Base-by-base conservation (phyloP, 495 filamentous ascomycete genomes). In the Aspergillus nanangensis region DNA sequence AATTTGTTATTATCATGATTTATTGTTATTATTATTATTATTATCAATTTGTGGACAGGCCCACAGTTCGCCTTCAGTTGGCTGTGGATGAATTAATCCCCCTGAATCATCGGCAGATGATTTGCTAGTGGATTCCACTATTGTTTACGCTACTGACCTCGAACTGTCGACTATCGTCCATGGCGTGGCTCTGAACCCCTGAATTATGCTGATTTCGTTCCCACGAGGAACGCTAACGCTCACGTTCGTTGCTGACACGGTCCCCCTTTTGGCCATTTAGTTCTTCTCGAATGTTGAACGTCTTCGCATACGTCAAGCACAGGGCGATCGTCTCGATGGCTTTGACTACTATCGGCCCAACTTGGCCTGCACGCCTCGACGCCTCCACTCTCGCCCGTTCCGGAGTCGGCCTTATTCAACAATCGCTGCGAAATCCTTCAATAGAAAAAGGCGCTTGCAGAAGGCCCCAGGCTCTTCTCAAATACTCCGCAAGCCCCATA, bases 201-300 rank as follows among this genome's bases (percentile, higher is more conserved):
- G 2, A n/a, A n/a, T 41, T 41, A 15, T 41, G 31, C 47, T 25
- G 41, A 45, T 23, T 45, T 31, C 20, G 13, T 45, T 38, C 34
- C 25, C 36, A 37, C 38, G 47, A 39, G 37, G 25, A 29, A 31
- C 33, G 40, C 41, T 41, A 15, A 39, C 11, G 23, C 35, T 24
- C 17, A 36, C 23, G 37, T 46, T 44, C 23, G 39, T 49, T 33
- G 51, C 41, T 51, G 45, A 44, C 38, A 50, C 24, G n/a, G n/a
- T n/a, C n/a, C 45, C 38, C 44, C 56, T 41, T 22, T 37, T 48
- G 41, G 51, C 55, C 53, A 55, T 44, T 49, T 50, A 70, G 66
- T 64, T 68, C 55, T 69, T 70, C 58, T 69, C 63, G 55, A 72
- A 69, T 58, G 53, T 65, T 44, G 65, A 63, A 55, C 60, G 56